These are phyloP conservation scores for Avena insularis DNA, from an alignment of 176 grass and related monocot species.

Conservation along the genomic window DNA sequence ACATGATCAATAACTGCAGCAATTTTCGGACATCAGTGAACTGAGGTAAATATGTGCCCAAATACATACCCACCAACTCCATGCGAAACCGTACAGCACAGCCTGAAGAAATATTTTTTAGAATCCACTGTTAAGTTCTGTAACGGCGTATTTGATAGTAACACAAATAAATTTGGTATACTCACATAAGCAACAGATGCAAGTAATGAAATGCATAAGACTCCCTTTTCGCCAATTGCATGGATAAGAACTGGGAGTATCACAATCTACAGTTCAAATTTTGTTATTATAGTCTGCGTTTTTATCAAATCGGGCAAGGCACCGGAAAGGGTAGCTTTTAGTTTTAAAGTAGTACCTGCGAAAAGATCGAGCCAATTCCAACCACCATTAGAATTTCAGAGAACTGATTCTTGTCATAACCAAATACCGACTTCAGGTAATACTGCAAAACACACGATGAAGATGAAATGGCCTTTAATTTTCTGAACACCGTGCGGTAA, in stretches of 20 bases:
- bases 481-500: background rate
- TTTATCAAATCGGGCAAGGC: background rate
- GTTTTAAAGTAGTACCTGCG: slow-evolving; percentile 55
- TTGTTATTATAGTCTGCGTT: background rate
- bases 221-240: slow-evolving; percentile 66
- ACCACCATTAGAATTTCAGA: slow-evolving; percentile 91
- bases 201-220: slow-evolving; percentile 67
- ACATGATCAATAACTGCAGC: background rate
- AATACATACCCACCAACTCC: slow-evolving; percentile 81
- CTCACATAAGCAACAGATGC: slow-evolving; percentile 75
- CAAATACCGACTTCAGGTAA: slow-evolving; percentile 85
- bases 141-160: background rate
- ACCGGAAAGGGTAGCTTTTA: background rate
- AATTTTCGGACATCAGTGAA: background rate
- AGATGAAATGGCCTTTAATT: background rate
- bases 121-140: background rate
- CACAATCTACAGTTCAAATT: slow-evolving; percentile 56
- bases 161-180: slow-evolving; percentile 16
- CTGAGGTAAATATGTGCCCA: background rate
- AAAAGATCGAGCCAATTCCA: slow-evolving; percentile 82
- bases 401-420: slow-evolving; percentile 90
- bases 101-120: slow-evolving; percentile 50
- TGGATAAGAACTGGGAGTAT: slow-evolving; percentile 69
- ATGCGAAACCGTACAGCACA: slow-evolving; percentile 76
- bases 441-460: slow-evolving; percentile 55